These are phyloP conservation scores for Petunia secreta DNA, from an alignment of 257 asterid species.

Conservation along the genomic window DNA sequence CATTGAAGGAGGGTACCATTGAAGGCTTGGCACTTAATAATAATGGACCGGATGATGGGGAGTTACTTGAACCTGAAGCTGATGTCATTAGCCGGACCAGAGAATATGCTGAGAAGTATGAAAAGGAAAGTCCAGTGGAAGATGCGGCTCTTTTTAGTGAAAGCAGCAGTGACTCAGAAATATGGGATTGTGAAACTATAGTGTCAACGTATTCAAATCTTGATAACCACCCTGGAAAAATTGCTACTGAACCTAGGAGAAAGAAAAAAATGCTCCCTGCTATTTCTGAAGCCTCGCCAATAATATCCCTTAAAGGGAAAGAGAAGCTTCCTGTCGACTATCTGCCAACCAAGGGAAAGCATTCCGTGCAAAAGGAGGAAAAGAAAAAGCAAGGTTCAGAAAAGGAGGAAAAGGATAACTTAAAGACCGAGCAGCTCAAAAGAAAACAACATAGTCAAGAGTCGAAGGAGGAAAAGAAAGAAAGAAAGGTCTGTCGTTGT, in stretches of 20 bases:
- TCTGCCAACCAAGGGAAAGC: constrained; percentile 61
- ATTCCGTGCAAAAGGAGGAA: constrained; percentile 40
- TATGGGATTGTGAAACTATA: constrained; percentile 93
- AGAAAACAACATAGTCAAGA: constrained; percentile 71
- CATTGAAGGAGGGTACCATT: constrained; percentile 47
- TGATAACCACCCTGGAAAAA: constrained; percentile 92
- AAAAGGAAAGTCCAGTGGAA: constrained; percentile 48
- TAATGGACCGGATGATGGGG: constrained; percentile 39
- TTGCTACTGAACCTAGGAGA: constrained; percentile 78
- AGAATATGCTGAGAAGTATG: constrained; percentile 77
- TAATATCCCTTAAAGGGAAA: constrained; percentile 80
- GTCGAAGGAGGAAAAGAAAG: constrained; percentile 96
- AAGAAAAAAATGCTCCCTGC: constrained; percentile 62
- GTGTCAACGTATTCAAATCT: constrained; percentile 84
- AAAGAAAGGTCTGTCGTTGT: constrained; percentile 65
- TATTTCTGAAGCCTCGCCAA: constrained; percentile 44
- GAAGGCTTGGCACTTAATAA: constrained; percentile 26
- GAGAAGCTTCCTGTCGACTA: constrained; percentile 81
- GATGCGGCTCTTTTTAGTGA: constrained; percentile 60
- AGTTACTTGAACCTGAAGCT: constrained; percentile 59
- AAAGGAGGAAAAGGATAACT: constrained; percentile 45
- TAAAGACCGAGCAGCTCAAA: constrained; percentile 46
- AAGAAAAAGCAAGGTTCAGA: constrained; percentile 31
- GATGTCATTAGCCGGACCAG: constrained; percentile 64
- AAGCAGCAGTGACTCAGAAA: constrained; percentile 83